Evolutionary conservation across 1,284 basidiomycete genomes (phyloP), one percentile per base, ranked within the genome.

Genomic region (Chondrostereum purpureum): DNA sequence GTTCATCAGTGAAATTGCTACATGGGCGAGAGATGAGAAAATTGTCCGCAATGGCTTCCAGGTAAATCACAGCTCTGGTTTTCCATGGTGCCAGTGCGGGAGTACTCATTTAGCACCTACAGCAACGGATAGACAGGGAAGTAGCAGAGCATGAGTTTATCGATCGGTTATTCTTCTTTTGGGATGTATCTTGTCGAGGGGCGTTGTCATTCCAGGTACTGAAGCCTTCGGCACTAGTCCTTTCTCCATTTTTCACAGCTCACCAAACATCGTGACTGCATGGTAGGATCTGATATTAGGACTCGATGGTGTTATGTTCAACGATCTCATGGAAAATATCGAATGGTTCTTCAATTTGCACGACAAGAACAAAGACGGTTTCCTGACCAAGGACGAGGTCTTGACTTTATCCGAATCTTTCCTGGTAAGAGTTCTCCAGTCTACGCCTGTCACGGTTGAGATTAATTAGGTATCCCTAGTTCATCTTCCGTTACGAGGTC

Each of bases 291-390:
- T 99, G 20, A 85, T 99, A 5, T 77, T 75, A 31, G 96, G 95
- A 1, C 69, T 99, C 37, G 86, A 96, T 57, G 83, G 84, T 11
- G 88, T 97, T 46, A 91, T 98, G 81, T 90, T 92, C 64, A 94
- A 92, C 52, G 96, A 96, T 61, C 71, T 99, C 50, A 96, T 98
- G 92, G 90, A 93, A 50, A 95, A 91, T 57, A 97, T 98, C 56
- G 90, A 96, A 62, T 98, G 95, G 93, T 95, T 99, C 69, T 98
- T 99, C 67, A 88, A 89, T 53, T 65, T 99, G 42, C 92, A 97
- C 55, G 93, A 97, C 68, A 94, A 94, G 65, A 88, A 98, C 63
- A 92, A 91, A 53, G 93, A 98, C 58, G 92, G 92, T 0, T 93
- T 75, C 59, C 68, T 99, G 50, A 95, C 93, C 2, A 97, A 95